Evolutionary conservation across 805 yeast genomes (phyloP), one percentile per base, ranked within the genome.

Genomic region (Yamadazyma nakazawae): DNA sequence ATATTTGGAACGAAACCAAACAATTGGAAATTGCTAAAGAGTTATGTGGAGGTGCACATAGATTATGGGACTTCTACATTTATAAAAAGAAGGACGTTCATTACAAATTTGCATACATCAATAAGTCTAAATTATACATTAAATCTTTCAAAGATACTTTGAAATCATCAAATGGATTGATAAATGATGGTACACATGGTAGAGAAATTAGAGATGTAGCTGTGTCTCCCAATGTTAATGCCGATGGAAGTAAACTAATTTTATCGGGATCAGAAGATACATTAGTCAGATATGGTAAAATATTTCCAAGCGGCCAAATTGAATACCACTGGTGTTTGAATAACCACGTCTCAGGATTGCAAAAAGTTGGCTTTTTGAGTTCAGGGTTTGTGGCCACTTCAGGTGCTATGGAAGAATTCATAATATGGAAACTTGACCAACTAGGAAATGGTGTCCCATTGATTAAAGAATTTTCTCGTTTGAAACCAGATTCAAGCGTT

Each of bases 201-300:
- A 76, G 98, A 52, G 99, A 94, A 63, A 79, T 92, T 5, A 74
- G 99, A 54, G 87, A 82, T 46, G 70, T 91, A 13, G 75, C 85
- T 1, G 72, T 84, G n/a, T 72, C 79, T 7, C 66, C 76, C 0
- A n/a, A 3, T 8, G 31, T 16, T 3, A 37, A 51, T 7, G 42
- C 51, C 0, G 63, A 64, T 41, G 66, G 66, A 0, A 65, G 67
- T 6, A 61, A 64, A 16, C 56, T 85, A 3, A 58, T 89, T 17
- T 76, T 88, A 28, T 81, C 92, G 4, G 98, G 89, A 4, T 83
- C 96, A 0, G 99, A 94, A 62, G 99, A 94, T 59, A 86, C 97
- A 0, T 78, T 88, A 0, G 66, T 94, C 5, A 77, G 80, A 49
- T 52, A 92, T n/a, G 78, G 83, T 5, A 64, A 58, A 14, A 43